Percentiles rank a stretch among this genome's conserved stretches.
Conservation (phyloP, 73 alveolate species). For the Vitrella brassicaformis region DNA sequence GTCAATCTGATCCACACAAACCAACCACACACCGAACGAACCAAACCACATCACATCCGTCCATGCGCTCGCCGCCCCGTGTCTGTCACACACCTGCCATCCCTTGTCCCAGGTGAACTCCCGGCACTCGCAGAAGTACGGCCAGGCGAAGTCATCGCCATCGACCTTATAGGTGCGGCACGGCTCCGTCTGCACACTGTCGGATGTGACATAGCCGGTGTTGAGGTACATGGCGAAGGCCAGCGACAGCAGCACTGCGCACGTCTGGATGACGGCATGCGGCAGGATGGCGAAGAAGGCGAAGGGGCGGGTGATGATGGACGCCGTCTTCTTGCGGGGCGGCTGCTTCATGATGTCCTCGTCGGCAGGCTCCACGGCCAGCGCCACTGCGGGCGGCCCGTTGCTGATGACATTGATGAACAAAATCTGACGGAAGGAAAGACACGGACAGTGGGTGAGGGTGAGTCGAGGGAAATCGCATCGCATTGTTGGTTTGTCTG, state of each 20-base stretch:
- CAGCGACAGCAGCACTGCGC: not conserved
- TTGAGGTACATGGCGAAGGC: not conserved
- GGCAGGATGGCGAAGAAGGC: not conserved
- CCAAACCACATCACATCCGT: too few species aligned
- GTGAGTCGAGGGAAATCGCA: too few species aligned
- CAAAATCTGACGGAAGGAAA: not conserved
- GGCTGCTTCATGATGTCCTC: not conserved
- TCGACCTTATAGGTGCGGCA: too few species aligned
- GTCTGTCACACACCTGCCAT: too few species aligned
- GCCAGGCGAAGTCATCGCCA: too few species aligned
- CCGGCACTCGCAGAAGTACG: not conserved
- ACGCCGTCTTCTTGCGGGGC: not conserved
- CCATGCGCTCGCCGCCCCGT: too few species aligned
- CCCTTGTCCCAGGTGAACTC: too few species aligned
- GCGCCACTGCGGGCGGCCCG: not conserved
- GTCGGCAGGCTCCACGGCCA: not conserved
- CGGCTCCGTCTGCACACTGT: too few species aligned
- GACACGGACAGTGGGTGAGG: too few species aligned
- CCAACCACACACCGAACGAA: too few species aligned
- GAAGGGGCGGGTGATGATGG: not conserved
- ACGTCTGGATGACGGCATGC: conserved; percentile 1
- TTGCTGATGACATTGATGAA: not conserved
- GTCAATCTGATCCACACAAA: too few species aligned
- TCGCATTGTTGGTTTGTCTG: too few species aligned
- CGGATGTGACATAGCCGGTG: not conserved